phyloP scores from a whole-genome alignment of 2,329 filamentous ascomycete species.

The Penicillium sp. region DNA sequence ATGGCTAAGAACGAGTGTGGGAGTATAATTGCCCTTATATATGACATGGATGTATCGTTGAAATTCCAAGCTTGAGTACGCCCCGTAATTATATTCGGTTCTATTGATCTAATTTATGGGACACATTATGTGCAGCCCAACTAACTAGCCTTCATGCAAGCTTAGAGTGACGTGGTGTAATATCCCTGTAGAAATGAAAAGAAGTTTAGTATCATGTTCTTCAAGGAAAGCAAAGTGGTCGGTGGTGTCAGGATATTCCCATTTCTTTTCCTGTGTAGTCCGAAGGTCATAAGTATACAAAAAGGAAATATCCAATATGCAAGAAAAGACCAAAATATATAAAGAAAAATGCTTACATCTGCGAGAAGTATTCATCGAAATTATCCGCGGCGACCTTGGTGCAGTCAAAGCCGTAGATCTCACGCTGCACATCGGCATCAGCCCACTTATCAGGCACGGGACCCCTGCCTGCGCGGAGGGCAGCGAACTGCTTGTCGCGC shows the following conservation, averaged over 20 bases:
- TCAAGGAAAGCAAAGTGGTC: not conserved
- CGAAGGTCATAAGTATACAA: not conserved
- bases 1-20: no score
- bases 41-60: no score
- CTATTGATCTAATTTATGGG: no score
- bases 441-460: constrained; percentile 65
- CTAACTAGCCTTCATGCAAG: not conserved
- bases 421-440: constrained; percentile 66
- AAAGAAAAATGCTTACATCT: constrained; percentile 20
- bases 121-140: not conserved
- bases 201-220: not conserved
- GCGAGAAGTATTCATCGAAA: constrained; percentile 51
- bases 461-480: constrained; percentile 51
- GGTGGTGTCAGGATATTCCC: not conserved
- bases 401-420: constrained; percentile 66
- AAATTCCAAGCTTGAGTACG: no score
- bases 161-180: not conserved
- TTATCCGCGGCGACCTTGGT: constrained; percentile 54
- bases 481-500: constrained; percentile 57
- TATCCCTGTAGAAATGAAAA: not conserved
- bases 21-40: no score
- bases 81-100: no score
- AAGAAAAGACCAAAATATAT: not conserved
- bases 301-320: not conserved
- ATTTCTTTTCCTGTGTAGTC: not conserved